Percentiles rank a stretch among this genome's conserved stretches.
These are phyloP conservation scores for Globisporangium splendens DNA, from an alignment of 352 stramenopile species.

Conservation along the genomic window DNA sequence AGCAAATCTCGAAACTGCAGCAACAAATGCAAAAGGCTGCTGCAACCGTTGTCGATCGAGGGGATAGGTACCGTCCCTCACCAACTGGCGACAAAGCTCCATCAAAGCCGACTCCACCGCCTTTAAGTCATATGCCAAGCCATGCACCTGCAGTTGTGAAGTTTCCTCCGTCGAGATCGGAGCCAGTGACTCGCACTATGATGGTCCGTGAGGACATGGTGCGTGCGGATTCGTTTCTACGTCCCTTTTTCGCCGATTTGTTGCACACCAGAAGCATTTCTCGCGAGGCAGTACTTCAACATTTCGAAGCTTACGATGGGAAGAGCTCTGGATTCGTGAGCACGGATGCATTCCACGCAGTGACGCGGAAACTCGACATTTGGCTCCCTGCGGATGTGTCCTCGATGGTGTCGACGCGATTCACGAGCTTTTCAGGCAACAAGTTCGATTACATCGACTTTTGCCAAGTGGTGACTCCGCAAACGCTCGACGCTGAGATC, in stretches of 20 bases:
- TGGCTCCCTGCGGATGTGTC: constrained; percentile 37
- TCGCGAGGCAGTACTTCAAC: constrained; percentile 22
- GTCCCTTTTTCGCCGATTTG: constrained; percentile 48
- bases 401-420: constrained; percentile 42
- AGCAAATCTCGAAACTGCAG: constrained; percentile 40
- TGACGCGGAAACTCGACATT: constrained; percentile 66
- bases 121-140: not conserved
- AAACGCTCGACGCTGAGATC: constrained; percentile 17
- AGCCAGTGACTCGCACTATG: not conserved
- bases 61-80: not conserved
- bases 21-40: constrained; percentile 13
- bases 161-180: not conserved
- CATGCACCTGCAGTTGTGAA: not conserved
- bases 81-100: not conserved
- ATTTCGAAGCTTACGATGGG: constrained; percentile 60
- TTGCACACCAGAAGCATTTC: constrained; percentile 36
- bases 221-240: constrained; percentile 37
- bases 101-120: not conserved
- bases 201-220: constrained; percentile 40
- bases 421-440: constrained; percentile 35
- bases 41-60: constrained; percentile 2
- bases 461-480: constrained; percentile 31
- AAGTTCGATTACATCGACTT: constrained; percentile 79
- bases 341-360: constrained; percentile 54
- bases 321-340: constrained; percentile 57